phyloP scores from a whole-genome alignment of 1,139 yeast genomes.

The Debaryomyces udenii region DNA sequence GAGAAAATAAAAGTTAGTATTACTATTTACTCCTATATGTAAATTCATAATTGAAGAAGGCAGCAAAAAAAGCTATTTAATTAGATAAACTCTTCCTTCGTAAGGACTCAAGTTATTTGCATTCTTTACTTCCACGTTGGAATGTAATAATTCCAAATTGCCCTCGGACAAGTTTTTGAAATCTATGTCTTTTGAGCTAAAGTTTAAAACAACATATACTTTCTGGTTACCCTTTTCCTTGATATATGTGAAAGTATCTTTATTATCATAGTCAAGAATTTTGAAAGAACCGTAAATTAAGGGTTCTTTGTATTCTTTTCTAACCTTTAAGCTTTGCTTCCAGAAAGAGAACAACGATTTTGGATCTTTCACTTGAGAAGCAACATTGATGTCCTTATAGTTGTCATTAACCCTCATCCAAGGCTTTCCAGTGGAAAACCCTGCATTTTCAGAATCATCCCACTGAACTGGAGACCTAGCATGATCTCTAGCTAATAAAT shows the following conservation, averaged over 20 bases:
- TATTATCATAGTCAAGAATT: conserved; percentile 42
- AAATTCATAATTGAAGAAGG: no score
- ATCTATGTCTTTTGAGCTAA: conserved; percentile 34
- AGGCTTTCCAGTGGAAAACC: conserved; percentile 53
- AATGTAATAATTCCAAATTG: conserved; percentile 30
- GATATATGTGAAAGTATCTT: conserved; percentile 39
- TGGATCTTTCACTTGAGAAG: conserved; percentile 48
- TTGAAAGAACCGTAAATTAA: conserved; percentile 53
- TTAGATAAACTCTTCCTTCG: conserved; percentile 43
- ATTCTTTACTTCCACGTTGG: conserved; percentile 29
- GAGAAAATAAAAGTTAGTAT: no score
- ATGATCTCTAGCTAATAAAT: conserved; percentile 52
- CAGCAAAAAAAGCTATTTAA: conserved; percentile 16
- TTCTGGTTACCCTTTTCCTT: conserved; percentile 31
- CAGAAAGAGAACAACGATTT: conserved; percentile 52
- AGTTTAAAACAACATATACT: conserved; percentile 50
- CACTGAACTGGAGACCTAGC: conserved; percentile 65
- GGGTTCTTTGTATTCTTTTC: conserved; percentile 49
- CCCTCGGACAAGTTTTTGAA: conserved; percentile 36
- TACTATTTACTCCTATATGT: no score
- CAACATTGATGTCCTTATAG: conserved; percentile 52
- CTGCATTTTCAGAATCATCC: conserved; percentile 48
- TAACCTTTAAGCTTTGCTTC: conserved; percentile 42
- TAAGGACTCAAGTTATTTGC: conserved; percentile 33
- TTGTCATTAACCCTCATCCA: conserved; percentile 60